phyloP scores from a whole-genome alignment of 129 eudicot genomes.

The Apium graveolens region DNA sequence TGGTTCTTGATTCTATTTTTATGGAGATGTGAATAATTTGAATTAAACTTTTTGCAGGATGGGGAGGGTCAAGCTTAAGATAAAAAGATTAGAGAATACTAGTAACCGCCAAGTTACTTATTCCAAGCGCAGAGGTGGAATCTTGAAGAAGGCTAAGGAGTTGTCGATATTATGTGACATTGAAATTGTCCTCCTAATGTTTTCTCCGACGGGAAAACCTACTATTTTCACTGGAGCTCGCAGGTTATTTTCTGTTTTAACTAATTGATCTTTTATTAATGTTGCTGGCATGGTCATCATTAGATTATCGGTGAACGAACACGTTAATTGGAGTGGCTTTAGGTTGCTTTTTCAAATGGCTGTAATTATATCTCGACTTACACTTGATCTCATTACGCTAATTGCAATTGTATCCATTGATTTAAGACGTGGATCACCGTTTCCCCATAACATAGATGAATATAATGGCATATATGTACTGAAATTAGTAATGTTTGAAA shows the following conservation, averaged over 20 bases:
- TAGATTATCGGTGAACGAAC: not conserved
- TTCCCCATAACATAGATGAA: not conserved
- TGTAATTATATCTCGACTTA: not conserved
- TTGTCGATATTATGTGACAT: conserved; percentile 83
- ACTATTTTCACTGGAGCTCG: conserved; percentile 63
- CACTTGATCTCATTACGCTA: not conserved
- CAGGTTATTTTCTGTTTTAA: conserved; percentile 35
- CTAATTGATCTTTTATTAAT: not conserved
- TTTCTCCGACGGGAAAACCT: conserved; percentile 90
- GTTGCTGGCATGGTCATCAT: not conserved
- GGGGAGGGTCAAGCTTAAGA: conserved; percentile 98
- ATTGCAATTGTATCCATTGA: not conserved
- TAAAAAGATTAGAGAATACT: conserved; percentile 72
- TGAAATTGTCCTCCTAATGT: conserved; percentile 75
- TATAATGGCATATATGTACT: not conserved
- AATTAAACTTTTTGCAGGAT: conserved; percentile 41
- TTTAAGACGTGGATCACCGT: not conserved
- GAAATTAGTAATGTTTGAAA: not conserved
- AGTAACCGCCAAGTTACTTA: conserved; percentile 83
- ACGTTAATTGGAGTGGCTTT: not conserved
- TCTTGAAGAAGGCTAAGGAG: conserved; percentile 81
- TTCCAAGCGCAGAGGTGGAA: conserved; percentile 75
- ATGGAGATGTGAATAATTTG: not conserved
- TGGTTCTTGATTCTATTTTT: not conserved
- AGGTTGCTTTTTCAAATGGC: not conserved